A percentile compares a stretch with the other conserved stretches of the same genome.
Evolutionary conservation across 371 early-diverging fungal genomes (phyloP).

Genomic region (Polyrhizophydium stewartii): DNA sequence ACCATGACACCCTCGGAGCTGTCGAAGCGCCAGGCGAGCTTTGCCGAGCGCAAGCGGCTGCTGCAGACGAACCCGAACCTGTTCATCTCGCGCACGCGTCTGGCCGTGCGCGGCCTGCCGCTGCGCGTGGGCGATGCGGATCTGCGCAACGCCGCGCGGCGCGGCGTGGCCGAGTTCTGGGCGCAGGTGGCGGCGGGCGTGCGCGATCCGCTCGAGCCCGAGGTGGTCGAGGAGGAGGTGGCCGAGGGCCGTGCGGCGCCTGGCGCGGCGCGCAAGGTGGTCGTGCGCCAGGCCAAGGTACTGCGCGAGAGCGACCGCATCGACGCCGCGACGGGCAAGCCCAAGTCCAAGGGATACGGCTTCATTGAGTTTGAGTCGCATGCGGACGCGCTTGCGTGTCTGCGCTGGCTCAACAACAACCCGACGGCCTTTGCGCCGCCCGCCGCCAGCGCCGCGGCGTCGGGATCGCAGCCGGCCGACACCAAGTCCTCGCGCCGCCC

Average conservation of each 20-base stretch:
- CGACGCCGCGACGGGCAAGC: slow-evolving; percentile 60
- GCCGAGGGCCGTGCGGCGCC: slow-evolving; percentile 54
- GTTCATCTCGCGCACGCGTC: slow-evolving; percentile 81
- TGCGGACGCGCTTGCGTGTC: slow-evolving; percentile 84
- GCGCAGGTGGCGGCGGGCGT: slow-evolving; percentile 65
- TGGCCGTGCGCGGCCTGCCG: slow-evolving; percentile 81
- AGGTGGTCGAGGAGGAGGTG: slow-evolving; percentile 43
- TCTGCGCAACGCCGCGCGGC: slow-evolving; percentile 60
- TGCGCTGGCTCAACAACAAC: slow-evolving; percentile 89
- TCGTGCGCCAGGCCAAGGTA: slow-evolving; percentile 67
- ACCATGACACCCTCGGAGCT: slow-evolving; percentile 68
- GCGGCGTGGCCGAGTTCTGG: slow-evolving; percentile 70
- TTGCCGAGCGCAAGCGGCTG: slow-evolving; percentile 69
- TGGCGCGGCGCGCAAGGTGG: not conserved
- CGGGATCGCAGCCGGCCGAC: not conserved
- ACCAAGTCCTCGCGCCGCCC: slow-evolving; percentile 24
- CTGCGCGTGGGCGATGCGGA: slow-evolving; percentile 65
- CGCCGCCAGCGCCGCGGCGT: not conserved
- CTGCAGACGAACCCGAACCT: slow-evolving; percentile 80
- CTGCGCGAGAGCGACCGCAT: slow-evolving; percentile 72
- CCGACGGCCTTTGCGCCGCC: slow-evolving; percentile 46
- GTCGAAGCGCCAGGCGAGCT: slow-evolving; percentile 71
- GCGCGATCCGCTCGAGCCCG: slow-evolving; percentile 62
- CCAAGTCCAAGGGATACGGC: slow-evolving; percentile 83
- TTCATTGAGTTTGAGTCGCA: slow-evolving; percentile 88